Base-by-base conservation (phyloP, 139 green algal genomes). In the Bryopsis sp. region DNA sequence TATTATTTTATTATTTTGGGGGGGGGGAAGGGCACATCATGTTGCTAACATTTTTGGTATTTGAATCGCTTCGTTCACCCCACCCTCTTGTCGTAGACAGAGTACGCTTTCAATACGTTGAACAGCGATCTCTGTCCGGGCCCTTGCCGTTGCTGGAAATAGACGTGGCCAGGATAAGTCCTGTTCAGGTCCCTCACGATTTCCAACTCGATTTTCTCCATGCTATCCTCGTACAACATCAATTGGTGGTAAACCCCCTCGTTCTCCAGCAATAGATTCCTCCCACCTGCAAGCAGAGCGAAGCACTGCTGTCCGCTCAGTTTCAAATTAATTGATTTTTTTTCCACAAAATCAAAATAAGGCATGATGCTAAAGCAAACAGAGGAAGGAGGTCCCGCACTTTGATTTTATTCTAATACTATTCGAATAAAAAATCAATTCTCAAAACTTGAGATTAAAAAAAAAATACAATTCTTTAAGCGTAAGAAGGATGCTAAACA, bases 151-250 rank as follows among this genome's bases (percentile, higher is more conserved):
- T 85, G 69, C 63, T 79, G 76, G 72, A 90, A 95, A 74, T 85
- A 90, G 15, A 92, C 76, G 68, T 95, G 84, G 19, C 70, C 79
- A 31, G 89, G 89, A 63, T 89, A 95, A 15, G 89, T 96, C 48
- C 89, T 79, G 62, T 79, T 81, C 28, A 92, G 73, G 67, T 92
- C 85, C 3, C 81, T 72, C 76, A 89, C 81, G 50, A 91, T 91
- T 70, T 80, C 69, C 6, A 67, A 31, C 31, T 67, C 59, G 11
- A 67, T 46, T 22, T 64, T 35, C 39, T 67, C 59, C 59, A 67
- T 67, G 7, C 59, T 32, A 29, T 11, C 28, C 19, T 67, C 33
- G 59, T 67, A 67, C 31, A 67, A 47, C 59, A 67, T 67, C 31
- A 67, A 26, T 47, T 67, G 24, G 34, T 67, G 59, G 34, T 67